Base-by-base conservation (phyloP, 441 rosid genomes). In the Capsella rubella region DNA sequence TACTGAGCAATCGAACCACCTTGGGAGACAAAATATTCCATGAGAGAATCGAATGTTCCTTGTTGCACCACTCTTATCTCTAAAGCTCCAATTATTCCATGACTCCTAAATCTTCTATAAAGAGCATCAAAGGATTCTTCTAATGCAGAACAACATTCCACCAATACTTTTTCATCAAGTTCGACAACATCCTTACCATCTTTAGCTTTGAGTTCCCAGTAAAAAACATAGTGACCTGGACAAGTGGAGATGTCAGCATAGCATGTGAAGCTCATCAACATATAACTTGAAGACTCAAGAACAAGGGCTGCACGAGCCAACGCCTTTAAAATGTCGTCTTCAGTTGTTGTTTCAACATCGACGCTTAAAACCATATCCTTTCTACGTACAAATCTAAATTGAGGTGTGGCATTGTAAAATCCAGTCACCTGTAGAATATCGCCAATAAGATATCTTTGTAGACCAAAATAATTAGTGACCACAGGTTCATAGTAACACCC, bases 401-500 rank as follows among this genome's bases (percentile, higher is more conserved):
- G 87, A 10, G 96, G 93, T 27, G 93, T 87, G 5, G 71, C 82
- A 72, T 88, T 84, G 77, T 88, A 69, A 78, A 90, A 88, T 21
- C 86, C 89, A 0, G 93, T 76, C 49, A 82, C 93, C 82, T 67
- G 83, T 16, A 90, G 84, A 64, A 90, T 81, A 80, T 90, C 96
- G 7, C 90, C 93, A 8, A 88, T 89, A 72, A 87, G 74, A 71
- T 88, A 90, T 53, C 35, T 28, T 10, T 53, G 58, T 28, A 53
- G n/a, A 28, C 58, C 35, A 4, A 15, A 55, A 31, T 31, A 55
- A 8, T 55, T 55, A 1, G 39, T 55, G 3, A 55, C 21, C 7
- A 55, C 37, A 4, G 60, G 40, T 32, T 31, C 60, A 55, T 55
- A 55, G 40, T 31, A 55, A 3, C 21, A 31, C 12, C 60, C 60